phyloP scores from a whole-genome alignment of 1,139 yeast species.

The Geotrichum restrictum region DNA sequence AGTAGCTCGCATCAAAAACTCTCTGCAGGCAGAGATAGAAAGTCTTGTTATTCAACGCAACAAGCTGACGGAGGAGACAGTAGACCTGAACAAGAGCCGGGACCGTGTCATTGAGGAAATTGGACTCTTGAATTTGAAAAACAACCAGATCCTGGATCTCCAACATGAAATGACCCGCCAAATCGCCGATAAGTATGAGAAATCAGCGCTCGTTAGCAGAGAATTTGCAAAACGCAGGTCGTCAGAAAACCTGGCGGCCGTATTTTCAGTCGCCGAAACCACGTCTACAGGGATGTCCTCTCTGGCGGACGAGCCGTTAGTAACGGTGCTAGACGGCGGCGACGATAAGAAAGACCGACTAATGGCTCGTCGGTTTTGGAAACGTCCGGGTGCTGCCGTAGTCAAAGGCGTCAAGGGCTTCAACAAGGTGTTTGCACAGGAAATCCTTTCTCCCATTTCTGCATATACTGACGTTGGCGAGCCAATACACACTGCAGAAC shows the following conservation, averaged over 20 bases:
- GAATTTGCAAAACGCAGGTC: not conserved
- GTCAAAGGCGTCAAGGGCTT: conserved; percentile 37
- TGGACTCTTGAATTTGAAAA: conserved; percentile 35
- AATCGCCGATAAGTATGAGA: conserved; percentile 37
- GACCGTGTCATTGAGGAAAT: conserved; percentile 36
- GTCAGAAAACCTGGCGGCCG: conserved; percentile 7
- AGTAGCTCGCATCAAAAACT: conserved; percentile 30
- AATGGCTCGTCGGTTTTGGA: conserved; percentile 37
- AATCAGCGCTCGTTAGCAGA: not conserved
- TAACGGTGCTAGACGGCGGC: conserved; percentile 34
- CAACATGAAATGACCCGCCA: conserved; percentile 40
- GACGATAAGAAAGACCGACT: conserved; percentile 29
- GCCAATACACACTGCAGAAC: conserved; percentile 16
- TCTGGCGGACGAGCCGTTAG: conserved; percentile 33
- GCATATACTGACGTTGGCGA: conserved; percentile 15
- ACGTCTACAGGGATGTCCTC: conserved; percentile 5
- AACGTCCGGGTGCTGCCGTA: conserved; percentile 33
- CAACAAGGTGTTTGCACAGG: conserved; percentile 37
- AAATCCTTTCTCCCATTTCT: conserved; percentile 18
- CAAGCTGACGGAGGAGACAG: conserved; percentile 34
- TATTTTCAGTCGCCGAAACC: conserved; percentile 1
- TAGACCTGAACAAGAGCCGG: conserved; percentile 29
- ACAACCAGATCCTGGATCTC: conserved; percentile 39
- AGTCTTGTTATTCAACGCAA: conserved; percentile 36
- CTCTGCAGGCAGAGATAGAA: conserved; percentile 37